A percentile compares a stretch with the other conserved stretches of the same genome.
Evolutionary conservation across 2,329 filamentous ascomycete species (phyloP).

Genomic region (Pyrenochaeta sp.): DNA sequence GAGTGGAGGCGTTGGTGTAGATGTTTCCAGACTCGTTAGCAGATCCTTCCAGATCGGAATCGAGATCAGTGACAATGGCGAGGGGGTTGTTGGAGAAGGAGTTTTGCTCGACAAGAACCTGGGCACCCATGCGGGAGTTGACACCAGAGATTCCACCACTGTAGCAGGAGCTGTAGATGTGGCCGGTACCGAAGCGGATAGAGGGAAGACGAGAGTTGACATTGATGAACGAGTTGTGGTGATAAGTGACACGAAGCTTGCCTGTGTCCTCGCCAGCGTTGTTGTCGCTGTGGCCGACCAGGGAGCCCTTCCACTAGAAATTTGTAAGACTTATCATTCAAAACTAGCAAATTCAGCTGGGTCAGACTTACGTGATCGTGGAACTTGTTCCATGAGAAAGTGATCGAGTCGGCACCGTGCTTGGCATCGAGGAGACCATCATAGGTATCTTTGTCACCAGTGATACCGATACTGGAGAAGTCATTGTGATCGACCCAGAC

Average conservation of each 20-base stretch:
- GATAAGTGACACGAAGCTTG: slow-evolving; percentile 70
- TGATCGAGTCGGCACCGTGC: slow-evolving; percentile 69
- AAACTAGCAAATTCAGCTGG: neutral
- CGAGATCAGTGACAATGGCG: slow-evolving; percentile 65
- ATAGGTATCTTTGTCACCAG: slow-evolving; percentile 42
- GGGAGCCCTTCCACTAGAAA: slow-evolving; percentile 63
- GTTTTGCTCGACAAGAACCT: slow-evolving; percentile 55
- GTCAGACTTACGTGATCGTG: slow-evolving; percentile 59
- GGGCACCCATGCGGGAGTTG: slow-evolving; percentile 55
- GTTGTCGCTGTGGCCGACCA: slow-evolving; percentile 68
- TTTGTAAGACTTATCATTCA: slow-evolving; percentile 9
- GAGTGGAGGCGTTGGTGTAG: slow-evolving; percentile 49
- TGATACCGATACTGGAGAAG: slow-evolving; percentile 62
- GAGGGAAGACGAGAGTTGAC: slow-evolving; percentile 70
- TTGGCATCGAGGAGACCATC: slow-evolving; percentile 65
- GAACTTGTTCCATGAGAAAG: slow-evolving; percentile 61
- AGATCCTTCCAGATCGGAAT: slow-evolving; percentile 63
- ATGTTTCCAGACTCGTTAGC: slow-evolving; percentile 58
- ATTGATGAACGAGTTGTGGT: slow-evolving; percentile 72
- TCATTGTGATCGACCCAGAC: slow-evolving; percentile 73
- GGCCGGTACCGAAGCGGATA: slow-evolving; percentile 71
- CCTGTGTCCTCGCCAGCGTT: slow-evolving; percentile 64
- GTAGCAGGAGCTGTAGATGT: slow-evolving; percentile 65
- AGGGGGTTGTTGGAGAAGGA: slow-evolving; percentile 66
- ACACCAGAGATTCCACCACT: slow-evolving; percentile 49